A percentile compares a stretch with the other conserved stretches of the same genome.
phyloP scores from a whole-genome alignment of 2,329 filamentous ascomycete species.

The Stagonosporopsis tanaceti region DNA sequence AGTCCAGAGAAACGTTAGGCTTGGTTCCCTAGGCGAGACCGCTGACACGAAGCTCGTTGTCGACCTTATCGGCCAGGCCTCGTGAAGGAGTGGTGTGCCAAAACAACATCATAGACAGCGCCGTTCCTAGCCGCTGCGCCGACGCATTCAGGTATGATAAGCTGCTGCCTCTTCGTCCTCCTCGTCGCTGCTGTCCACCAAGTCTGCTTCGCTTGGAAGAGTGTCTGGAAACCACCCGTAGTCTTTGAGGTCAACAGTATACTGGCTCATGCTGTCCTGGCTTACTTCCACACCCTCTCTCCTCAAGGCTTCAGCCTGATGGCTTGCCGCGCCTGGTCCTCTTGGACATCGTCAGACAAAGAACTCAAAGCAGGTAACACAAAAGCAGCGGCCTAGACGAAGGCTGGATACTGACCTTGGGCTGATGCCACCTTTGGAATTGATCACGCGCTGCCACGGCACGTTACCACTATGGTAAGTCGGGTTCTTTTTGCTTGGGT shows the following conservation, averaged over 20 bases:
- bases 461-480: constrained; percentile 79
- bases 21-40: constrained; percentile 21
- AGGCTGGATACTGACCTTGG: constrained; percentile 67
- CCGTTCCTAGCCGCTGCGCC: constrained; percentile 4
- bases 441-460: constrained; percentile 94
- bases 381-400: constrained; percentile 14
- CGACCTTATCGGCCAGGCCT: constrained; percentile 9
- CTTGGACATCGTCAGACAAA: constrained; percentile 39
- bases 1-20: constrained; percentile 18
- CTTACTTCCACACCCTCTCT: constrained; percentile 58
- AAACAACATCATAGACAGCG: constrained; percentile 7
- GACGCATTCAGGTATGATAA: constrained; percentile 41
- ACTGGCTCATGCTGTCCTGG: constrained; percentile 57
- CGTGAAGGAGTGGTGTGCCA: constrained; percentile 20
- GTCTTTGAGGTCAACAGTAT: constrained; percentile 53
- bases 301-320: constrained; percentile 57
- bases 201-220: constrained; percentile 57
- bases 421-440: constrained; percentile 84
- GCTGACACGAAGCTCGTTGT: constrained; percentile 8
- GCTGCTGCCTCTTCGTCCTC: constrained; percentile 44
- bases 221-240: constrained; percentile 62
- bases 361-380: constrained; percentile 9
- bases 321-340: constrained; percentile 55
- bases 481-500: constrained; percentile 51
- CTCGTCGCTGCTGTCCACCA: constrained; percentile 43